phyloP scores from a whole-genome alignment of 305 asterid genomes.

The Vinca major region DNA sequence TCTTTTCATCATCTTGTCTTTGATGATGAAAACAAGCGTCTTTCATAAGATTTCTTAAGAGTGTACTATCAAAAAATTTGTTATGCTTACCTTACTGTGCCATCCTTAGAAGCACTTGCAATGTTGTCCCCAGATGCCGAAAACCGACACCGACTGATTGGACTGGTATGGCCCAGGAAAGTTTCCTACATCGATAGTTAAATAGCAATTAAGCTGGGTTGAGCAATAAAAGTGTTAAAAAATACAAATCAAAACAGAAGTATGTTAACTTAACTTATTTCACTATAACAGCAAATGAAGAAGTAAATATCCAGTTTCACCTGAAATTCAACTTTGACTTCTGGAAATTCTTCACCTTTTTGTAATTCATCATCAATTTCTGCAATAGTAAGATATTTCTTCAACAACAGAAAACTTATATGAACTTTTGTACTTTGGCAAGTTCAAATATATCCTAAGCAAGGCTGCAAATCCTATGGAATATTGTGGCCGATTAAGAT shows the following conservation, averaged over 20 bases:
- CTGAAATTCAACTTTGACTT: conserved; percentile 73
- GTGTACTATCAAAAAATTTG: neutral
- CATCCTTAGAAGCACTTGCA: conserved; percentile 95
- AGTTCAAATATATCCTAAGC: neutral
- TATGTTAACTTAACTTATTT: conserved; percentile 7
- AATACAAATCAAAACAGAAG: conserved; percentile 10
- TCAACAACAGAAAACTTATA: neutral
- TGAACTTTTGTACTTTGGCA: too few species aligned
- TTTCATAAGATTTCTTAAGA: neutral
- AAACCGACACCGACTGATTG: conserved; percentile 84
- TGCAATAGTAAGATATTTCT: conserved; percentile 21
- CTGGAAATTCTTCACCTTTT: conserved; percentile 67
- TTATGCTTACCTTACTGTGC: conserved; percentile 73
- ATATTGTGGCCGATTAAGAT: neutral
- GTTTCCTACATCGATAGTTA: conserved; percentile 52
- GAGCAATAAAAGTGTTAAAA: neutral
- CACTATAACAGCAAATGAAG: conserved; percentile 4
- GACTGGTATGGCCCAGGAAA: conserved; percentile 95
- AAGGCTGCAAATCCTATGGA: neutral
- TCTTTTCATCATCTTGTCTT: neutral
- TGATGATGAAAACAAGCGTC: neutral
- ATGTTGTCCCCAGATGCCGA: conserved; percentile 94
- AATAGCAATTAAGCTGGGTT: conserved; percentile 4
- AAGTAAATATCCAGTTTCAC: conserved; percentile 23
- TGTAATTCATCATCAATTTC: conserved; percentile 35